Percentiles rank a stretch among this genome's conserved stretches.
These are phyloP conservation scores for Tetrastigma voinierianum DNA, from an alignment of 164 flowering plant genomes.

Conservation along the genomic window DNA sequence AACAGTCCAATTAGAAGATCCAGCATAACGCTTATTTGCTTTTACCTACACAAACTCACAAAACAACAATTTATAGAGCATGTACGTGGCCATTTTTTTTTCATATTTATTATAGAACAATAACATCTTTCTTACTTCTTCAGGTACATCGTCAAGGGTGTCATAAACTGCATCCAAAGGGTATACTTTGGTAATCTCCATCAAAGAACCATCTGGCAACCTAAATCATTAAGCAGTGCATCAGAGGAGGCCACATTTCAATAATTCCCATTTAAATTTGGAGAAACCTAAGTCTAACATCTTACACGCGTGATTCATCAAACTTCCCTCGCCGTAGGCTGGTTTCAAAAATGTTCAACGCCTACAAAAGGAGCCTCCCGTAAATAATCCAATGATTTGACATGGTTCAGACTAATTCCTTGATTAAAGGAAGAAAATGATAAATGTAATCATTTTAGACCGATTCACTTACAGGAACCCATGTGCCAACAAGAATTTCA, in stretches of 20 bases:
- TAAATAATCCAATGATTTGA: neutral
- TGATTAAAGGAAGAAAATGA: too few relatives aligned
- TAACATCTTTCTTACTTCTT: slow-evolving; percentile 67
- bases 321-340: slow-evolving; percentile 95
- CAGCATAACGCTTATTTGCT: too few relatives aligned
- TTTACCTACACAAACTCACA: too few relatives aligned
- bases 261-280: neutral
- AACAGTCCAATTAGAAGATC: too few relatives aligned
- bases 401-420: too few relatives aligned
- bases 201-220: slow-evolving; percentile 90
- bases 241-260: neutral
- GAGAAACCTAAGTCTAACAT: slow-evolving; percentile 7
- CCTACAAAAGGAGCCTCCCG: slow-evolving; percentile 39
- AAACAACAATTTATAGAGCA: neutral
- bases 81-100: neutral
- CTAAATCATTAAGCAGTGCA: slow-evolving; percentile 38
- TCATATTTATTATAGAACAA: neutral
- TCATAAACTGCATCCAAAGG: slow-evolving; percentile 94
- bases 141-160: slow-evolving; percentile 88
- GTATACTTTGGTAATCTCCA: slow-evolving; percentile 89
- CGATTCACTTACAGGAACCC: slow-evolving; percentile 90
- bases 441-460: too few relatives aligned
- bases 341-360: slow-evolving; percentile 85
- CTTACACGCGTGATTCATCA: slow-evolving; percentile 89
- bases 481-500: slow-evolving; percentile 93